A percentile compares a stretch with the other conserved stretches of the same genome.
These are phyloP conservation scores for Xenoacremonium recifei DNA, from an alignment of 2,329 filamentous ascomycete species.

Conservation along the genomic window DNA sequence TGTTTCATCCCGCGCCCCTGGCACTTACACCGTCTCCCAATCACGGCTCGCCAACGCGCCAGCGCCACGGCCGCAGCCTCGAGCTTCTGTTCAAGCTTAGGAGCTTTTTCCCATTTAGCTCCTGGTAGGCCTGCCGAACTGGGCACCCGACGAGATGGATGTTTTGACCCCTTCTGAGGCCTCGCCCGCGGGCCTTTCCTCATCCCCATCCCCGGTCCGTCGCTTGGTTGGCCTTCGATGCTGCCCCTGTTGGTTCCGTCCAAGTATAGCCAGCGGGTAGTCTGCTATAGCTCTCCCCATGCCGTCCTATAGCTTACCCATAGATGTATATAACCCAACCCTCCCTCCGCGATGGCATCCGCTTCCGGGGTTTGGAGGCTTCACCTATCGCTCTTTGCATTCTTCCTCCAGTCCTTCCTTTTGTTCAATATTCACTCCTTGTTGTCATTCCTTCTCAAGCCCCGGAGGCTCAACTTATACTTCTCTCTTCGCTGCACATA, in stretches of 20 bases:
- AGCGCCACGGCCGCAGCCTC: no score
- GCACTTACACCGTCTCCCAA: neutral
- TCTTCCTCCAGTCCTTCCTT: slow-evolving; percentile 2
- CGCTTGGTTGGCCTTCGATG: no score
- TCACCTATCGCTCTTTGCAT: neutral
- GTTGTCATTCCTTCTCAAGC: slow-evolving; percentile 1
- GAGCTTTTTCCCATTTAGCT: no score
- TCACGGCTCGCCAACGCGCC: neutral
- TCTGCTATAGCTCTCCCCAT: neutral
- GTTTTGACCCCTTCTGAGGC: no score
- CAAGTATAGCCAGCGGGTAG: neutral
- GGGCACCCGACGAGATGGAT: no score
- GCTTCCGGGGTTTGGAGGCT: neutral
- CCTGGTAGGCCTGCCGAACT: no score
- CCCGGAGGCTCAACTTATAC: slow-evolving; percentile 2
- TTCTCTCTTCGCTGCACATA: neutral
- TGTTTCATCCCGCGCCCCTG: neutral
- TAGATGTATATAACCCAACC: neutral
- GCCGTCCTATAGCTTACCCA: neutral
- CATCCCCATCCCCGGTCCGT: no score
- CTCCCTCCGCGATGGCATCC: neutral
- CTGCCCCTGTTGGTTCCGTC: no score
- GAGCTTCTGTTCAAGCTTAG: no score
- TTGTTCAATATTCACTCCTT: slow-evolving; percentile 1
- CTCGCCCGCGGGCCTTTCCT: no score